Percentiles rank a stretch among this genome's conserved stretches.
These are phyloP conservation scores for Monascus ruber DNA, from an alignment of 2,329 filamentous ascomycete species.

Conservation along the genomic window DNA sequence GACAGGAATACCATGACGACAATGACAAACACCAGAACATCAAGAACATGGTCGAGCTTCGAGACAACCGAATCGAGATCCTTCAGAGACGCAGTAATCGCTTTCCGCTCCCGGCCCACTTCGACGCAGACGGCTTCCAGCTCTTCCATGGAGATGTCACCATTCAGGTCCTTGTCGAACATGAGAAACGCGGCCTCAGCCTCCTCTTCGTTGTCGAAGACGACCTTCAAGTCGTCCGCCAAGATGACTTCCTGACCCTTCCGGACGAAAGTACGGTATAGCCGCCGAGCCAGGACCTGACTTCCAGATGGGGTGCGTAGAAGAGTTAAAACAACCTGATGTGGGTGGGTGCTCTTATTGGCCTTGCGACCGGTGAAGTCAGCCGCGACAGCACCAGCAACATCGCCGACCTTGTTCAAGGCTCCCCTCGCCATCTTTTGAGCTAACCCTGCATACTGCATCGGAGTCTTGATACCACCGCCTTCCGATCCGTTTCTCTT, in stretches of 20 bases:
- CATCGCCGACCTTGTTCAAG: constrained; percentile 69
- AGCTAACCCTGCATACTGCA: constrained; percentile 56
- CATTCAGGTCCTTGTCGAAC: constrained; percentile 95
- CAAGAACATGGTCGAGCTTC: constrained; percentile 78
- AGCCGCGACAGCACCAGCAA: constrained; percentile 75
- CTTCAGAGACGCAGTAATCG: constrained; percentile 87
- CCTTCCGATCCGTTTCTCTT: constrained; percentile 33
- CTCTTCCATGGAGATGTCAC: constrained; percentile 91
- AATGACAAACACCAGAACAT: constrained; percentile 74
- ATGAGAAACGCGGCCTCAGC: constrained; percentile 80
- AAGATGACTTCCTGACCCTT: constrained; percentile 65
- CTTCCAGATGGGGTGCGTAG: constrained; percentile 61
- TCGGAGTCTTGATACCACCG: constrained; percentile 61
- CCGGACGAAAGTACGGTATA: constrained; percentile 77
- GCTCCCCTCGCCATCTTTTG: constrained; percentile 65
- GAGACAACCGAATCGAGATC: constrained; percentile 87
- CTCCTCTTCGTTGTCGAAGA: constrained; percentile 74
- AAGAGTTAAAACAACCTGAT: constrained; percentile 72
- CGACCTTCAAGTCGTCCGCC: constrained; percentile 63
- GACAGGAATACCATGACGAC: constrained; percentile 78
- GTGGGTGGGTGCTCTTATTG: constrained; percentile 61
- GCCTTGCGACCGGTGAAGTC: constrained; percentile 74
- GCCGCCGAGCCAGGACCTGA: constrained; percentile 72
- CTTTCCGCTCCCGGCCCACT: constrained; percentile 87
- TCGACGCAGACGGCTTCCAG: constrained; percentile 88